These are phyloP conservation scores for Candida corydali DNA, from an alignment of 805 yeast species.

Conservation along the genomic window DNA sequence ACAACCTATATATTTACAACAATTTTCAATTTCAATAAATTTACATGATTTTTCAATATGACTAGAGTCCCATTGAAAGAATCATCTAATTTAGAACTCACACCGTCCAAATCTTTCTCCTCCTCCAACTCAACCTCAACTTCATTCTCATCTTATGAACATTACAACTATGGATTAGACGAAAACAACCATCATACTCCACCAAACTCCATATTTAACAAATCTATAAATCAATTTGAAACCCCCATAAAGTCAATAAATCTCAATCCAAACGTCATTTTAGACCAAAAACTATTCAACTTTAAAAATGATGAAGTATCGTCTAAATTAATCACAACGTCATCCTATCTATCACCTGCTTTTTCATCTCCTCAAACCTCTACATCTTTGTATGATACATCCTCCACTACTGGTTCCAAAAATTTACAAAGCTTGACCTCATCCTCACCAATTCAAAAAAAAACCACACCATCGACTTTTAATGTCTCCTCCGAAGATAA, in stretches of 20 bases:
- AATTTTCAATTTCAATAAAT: no score
- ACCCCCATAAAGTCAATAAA: slow-evolving; percentile 8
- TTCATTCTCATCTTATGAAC: neutral
- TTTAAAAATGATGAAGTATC: neutral
- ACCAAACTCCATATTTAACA: slow-evolving; percentile 7
- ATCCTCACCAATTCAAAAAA: slow-evolving; percentile 11
- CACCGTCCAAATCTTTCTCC: slow-evolving; percentile 6
- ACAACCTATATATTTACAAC: no score
- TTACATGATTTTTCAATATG: neutral
- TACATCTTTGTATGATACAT: neutral
- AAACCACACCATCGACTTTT: slow-evolving; percentile 26
- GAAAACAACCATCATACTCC: slow-evolving; percentile 2
- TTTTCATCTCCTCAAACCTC: slow-evolving; percentile 45
- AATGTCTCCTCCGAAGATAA: slow-evolving; percentile 57
- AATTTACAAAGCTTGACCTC: neutral
- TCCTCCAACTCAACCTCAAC: neutral
- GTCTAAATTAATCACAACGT: neutral
- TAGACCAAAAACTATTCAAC: neutral
- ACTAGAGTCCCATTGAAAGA: slow-evolving; percentile 7
- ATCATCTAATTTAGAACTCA: slow-evolving; percentile 5
- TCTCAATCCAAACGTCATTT: slow-evolving; percentile 8
- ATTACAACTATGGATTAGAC: neutral
- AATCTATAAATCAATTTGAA: slow-evolving; percentile 3
- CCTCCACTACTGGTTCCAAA: no score
- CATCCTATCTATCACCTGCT: slow-evolving; percentile 31